phyloP scores from a whole-genome alignment of 768 basidiomycete species.

The Mycena amicta region DNA sequence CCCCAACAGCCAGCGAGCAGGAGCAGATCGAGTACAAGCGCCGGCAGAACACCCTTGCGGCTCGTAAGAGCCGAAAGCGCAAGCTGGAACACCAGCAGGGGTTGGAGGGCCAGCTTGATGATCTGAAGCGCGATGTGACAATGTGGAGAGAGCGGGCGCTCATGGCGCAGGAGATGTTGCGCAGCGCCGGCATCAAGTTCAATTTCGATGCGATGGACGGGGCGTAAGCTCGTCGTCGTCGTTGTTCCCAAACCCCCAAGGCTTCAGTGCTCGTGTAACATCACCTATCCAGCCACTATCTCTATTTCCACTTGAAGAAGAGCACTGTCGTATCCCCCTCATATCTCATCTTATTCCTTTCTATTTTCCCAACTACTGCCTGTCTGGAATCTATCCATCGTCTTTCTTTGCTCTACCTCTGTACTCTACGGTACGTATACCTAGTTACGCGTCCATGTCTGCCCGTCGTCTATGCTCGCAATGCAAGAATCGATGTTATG shows the following conservation, averaged over 20 bases:
- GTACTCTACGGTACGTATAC: background rate
- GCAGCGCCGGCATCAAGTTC: slow-evolving; percentile 35
- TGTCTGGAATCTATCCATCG: no score
- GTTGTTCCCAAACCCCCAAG: no score
- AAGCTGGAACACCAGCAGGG: slow-evolving; percentile 64
- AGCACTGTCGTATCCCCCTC: background rate
- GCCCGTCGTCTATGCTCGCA: background rate
- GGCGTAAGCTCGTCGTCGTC: background rate
- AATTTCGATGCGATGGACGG: slow-evolving; percentile 4
- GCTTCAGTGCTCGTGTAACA: background rate
- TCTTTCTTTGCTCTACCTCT: no score
- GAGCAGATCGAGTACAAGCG: slow-evolving; percentile 68
- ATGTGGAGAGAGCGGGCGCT: slow-evolving; percentile 48
- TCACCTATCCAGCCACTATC: background rate
- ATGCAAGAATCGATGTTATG: background rate
- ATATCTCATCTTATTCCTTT: background rate
- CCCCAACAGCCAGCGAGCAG: slow-evolving; percentile 36
- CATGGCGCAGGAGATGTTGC: slow-evolving; percentile 42
- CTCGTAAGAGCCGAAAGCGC: slow-evolving; percentile 63
- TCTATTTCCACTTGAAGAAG: background rate
- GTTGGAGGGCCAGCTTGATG: slow-evolving; percentile 48
- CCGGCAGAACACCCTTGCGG: slow-evolving; percentile 69
- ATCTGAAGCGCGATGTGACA: slow-evolving; percentile 48
- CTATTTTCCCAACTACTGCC: background rate
- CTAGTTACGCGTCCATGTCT: background rate